Evolutionary conservation across 257 asterid species (phyloP).

Genomic region (Plantago ovata): DNA sequence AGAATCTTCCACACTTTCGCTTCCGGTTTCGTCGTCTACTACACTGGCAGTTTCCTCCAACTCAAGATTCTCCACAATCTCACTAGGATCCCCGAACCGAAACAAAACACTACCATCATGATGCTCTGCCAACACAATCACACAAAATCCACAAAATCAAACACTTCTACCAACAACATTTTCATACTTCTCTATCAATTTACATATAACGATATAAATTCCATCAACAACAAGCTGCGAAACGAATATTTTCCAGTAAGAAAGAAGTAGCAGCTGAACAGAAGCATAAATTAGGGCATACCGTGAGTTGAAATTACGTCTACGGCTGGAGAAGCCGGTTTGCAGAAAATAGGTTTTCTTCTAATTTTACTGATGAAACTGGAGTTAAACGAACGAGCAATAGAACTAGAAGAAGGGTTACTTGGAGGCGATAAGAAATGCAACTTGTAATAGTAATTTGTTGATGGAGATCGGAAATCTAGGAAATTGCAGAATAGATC

Average conservation of each 20-base stretch:
- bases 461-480: constrained; percentile 26
- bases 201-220: background rate
- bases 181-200: background rate
- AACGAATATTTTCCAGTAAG: background rate
- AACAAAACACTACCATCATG: constrained; percentile 74
- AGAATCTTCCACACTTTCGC: constrained; percentile 25
- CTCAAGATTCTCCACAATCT: constrained; percentile 34
- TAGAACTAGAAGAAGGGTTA: constrained; percentile 27
- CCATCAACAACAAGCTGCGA: background rate
- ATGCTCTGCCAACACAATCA: constrained; percentile 55
- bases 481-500: constrained; percentile 31
- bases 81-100: constrained; percentile 71
- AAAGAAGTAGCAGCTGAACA: background rate
- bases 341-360: constrained; percentile 32
- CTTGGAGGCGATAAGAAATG: constrained; percentile 36
- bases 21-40: constrained; percentile 23
- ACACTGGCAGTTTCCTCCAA: constrained; percentile 30
- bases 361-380: constrained; percentile 25
- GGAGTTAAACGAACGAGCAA: constrained; percentile 24
- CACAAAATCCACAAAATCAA: constrained; percentile 21
- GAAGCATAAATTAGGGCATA: constrained; percentile 16
- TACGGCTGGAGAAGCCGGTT: constrained; percentile 33
- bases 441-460: constrained; percentile 21
- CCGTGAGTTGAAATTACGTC: constrained; percentile 63
- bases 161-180: constrained; percentile 7